These are phyloP conservation scores for Tolypocladium guangdongense DNA, from an alignment of 2,329 filamentous ascomycete genomes.

Conservation along the genomic window DNA sequence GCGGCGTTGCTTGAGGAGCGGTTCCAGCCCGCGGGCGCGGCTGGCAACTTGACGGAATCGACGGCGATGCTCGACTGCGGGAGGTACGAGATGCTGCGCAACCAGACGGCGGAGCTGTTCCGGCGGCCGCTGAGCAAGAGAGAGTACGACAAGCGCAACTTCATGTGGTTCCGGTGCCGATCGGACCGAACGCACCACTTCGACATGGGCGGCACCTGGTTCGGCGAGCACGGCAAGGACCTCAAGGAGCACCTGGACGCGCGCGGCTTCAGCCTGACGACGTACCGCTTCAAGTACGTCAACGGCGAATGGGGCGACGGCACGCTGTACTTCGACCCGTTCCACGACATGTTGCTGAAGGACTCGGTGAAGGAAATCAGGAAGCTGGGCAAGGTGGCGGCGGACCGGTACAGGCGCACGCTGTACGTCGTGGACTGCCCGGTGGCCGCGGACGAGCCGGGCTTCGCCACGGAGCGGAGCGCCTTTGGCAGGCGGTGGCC, in stretches of 20 bases:
- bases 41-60: neutral
- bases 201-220: neutral
- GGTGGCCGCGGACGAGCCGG: neutral
- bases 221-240: neutral
- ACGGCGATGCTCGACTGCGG: neutral
- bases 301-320: neutral
- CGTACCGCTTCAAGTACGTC: neutral
- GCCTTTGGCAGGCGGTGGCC: neutral
- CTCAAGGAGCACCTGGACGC: neutral
- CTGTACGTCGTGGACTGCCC: neutral
- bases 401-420: neutral
- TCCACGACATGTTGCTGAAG: neutral
- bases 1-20: neutral
- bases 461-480: neutral
- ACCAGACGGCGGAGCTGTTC: neutral
- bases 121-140: neutral
- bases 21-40: neutral
- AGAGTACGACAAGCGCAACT: neutral
- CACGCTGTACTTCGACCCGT: neutral
- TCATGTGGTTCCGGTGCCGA: conserved; percentile 1
- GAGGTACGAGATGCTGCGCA: neutral
- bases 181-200: neutral
- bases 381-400: neutral
- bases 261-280: no score
- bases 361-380: neutral